Percentiles rank a stretch among this genome's conserved stretches.
These are phyloP conservation scores for Fusarium chuoi DNA, from an alignment of 2,329 filamentous ascomycete genomes.

Conservation along the genomic window DNA sequence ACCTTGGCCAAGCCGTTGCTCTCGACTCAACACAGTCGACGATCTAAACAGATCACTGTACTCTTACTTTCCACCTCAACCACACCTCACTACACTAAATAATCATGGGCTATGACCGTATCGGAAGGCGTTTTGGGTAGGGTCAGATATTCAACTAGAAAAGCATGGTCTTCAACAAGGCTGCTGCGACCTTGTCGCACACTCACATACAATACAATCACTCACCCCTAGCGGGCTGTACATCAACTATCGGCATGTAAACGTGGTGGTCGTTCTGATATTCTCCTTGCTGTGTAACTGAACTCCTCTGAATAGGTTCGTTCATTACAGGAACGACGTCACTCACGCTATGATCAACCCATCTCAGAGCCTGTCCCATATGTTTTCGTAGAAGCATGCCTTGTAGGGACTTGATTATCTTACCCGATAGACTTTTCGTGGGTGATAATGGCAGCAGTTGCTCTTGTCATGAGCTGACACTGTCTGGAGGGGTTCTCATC, in stretches of 20 bases:
- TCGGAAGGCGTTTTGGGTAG: conserved; percentile 43
- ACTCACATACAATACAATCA: conserved; percentile 27
- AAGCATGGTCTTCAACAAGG: conserved; percentile 46
- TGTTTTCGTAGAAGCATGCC: not conserved
- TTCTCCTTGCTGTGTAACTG: conserved; percentile 9
- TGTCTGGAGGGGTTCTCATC: not conserved
- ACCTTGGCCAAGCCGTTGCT: conserved; percentile 54
- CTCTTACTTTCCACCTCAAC: conserved; percentile 14
- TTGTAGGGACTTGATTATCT: not conserved
- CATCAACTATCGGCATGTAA: conserved; percentile 3
- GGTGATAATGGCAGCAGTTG: not conserved
- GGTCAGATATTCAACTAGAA: conserved; percentile 44
- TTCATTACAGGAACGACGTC: not conserved
- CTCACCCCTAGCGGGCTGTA: conserved; percentile 12
- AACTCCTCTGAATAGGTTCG: not conserved
- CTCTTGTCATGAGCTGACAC: not conserved
- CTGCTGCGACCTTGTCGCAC: conserved; percentile 25
- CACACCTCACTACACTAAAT: conserved; percentile 32
- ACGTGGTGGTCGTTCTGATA: not conserved
- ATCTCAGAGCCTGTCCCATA: not conserved
- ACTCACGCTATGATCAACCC: not conserved
- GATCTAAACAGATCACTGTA: conserved; percentile 26
- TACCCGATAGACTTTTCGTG: not conserved
- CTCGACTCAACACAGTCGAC: conserved; percentile 47
- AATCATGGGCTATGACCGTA: conserved; percentile 42